Conservation (phyloP, 345 rosid species). For the Trapa bicornis region DNA sequence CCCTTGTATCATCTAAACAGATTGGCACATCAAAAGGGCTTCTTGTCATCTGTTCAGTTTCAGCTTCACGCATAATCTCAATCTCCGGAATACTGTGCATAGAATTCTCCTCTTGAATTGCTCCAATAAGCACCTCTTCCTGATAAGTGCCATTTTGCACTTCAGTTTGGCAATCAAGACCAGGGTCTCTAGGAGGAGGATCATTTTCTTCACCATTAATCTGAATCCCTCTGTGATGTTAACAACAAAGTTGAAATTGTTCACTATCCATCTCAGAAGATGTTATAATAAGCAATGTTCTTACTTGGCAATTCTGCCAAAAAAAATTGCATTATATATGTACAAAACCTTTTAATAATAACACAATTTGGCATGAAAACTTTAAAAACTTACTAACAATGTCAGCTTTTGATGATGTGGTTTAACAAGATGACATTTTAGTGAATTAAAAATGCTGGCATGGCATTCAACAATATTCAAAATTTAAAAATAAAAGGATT, state of each 20-base stretch:
- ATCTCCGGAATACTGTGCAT: conserved; percentile 33
- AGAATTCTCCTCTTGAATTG: conserved; percentile 12
- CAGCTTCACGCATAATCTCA: conserved; percentile 51
- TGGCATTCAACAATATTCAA: too few relatives aligned
- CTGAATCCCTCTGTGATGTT: not conserved
- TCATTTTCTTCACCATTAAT: not conserved
- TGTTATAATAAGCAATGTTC: not conserved
- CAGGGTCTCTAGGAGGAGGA: not conserved
- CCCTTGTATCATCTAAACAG: conserved; percentile 14
- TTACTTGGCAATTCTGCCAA: too few relatives aligned
- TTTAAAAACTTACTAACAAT: too few relatives aligned
- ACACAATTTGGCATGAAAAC: too few relatives aligned
- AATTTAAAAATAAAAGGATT: too few relatives aligned
- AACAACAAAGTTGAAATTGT: not conserved
- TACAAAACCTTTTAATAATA: too few relatives aligned
- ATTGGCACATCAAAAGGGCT: conserved; percentile 6
- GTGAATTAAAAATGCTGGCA: too few relatives aligned
- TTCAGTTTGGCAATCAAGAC: not conserved
- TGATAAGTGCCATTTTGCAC: not conserved
- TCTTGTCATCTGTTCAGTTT: not conserved
- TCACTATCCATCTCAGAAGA: not conserved
- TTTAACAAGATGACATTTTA: too few relatives aligned
- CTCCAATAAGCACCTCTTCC: conserved; percentile 9
- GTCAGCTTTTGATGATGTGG: too few relatives aligned
- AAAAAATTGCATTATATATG: too few relatives aligned